phyloP scores from a whole-genome alignment of 2,329 filamentous ascomycete species.

The Colletotrichum spaethianum region DNA sequence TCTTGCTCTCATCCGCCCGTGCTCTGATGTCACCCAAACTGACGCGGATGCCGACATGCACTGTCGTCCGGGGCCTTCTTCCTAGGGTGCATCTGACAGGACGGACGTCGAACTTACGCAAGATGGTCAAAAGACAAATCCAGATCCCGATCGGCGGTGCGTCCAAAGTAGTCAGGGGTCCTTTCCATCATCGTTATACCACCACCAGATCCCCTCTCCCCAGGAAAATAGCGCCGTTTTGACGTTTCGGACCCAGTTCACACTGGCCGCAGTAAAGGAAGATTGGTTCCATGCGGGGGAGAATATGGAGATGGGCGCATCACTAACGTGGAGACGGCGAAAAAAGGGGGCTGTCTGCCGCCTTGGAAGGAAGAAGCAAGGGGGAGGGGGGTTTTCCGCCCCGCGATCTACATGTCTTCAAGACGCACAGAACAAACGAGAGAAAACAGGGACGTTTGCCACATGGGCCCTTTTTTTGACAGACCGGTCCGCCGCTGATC shows the following conservation, averaged over 20 bases:
- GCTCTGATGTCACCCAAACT: constrained; percentile 6
- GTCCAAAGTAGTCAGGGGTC: not conserved
- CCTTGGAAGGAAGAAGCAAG: constrained; percentile 10
- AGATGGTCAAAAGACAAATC: not conserved
- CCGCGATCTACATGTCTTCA: constrained; percentile 8
- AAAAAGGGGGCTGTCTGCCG: not conserved
- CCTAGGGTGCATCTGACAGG: not conserved
- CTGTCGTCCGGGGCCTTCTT: not conserved
- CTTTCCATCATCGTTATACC: not conserved
- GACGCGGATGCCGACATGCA: constrained; percentile 13
- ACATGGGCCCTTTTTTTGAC: not conserved
- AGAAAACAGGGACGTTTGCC: not conserved
- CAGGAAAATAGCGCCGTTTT: constrained; percentile 6
- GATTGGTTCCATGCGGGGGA: not conserved
- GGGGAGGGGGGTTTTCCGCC: not conserved
- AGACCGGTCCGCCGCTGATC: constrained; percentile 16
- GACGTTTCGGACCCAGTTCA: not conserved
- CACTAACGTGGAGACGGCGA: constrained; percentile 13
- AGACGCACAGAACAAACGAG: not conserved
- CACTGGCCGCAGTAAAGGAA: not conserved
- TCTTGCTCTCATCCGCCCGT: not conserved
- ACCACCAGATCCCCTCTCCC: not conserved
- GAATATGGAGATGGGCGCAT: not conserved
- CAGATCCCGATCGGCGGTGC: not conserved
- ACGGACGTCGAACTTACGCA: not conserved